A percentile compares a stretch with the other conserved stretches of the same genome.
phyloP scores from a whole-genome alignment of 768 basidiomycete species.

The Imleria badia region DNA sequence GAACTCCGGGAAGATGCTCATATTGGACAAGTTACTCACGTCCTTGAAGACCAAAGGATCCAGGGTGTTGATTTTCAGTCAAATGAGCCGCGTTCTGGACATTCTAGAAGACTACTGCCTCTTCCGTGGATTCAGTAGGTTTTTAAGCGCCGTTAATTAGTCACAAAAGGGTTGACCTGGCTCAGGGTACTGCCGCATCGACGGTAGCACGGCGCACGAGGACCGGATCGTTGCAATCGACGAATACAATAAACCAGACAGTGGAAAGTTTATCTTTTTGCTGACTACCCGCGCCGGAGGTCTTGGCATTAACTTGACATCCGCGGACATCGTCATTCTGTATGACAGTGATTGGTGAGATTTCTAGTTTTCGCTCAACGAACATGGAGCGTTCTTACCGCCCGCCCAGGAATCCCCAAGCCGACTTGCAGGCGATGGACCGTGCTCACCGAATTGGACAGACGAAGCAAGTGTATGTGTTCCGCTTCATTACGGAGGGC shows the following conservation, averaged over 20 bases:
- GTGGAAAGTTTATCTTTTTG: constrained; percentile 95
- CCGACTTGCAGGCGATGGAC: constrained; percentile 98
- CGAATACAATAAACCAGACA: constrained; percentile 93
- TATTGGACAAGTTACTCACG: constrained; percentile 88
- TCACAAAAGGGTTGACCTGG: constrained; percentile 2
- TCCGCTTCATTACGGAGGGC: constrained; percentile 80
- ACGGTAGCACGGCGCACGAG: constrained; percentile 94
- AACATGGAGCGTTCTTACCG: background rate
- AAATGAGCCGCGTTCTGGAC: constrained; percentile 97
- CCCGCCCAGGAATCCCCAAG: constrained; percentile 86
- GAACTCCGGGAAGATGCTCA: constrained; percentile 96
- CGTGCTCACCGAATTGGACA: constrained; percentile 97
- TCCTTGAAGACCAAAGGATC: constrained; percentile 93
- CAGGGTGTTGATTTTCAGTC: constrained; percentile 94
- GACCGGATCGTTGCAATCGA: constrained; percentile 95
- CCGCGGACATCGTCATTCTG: constrained; percentile 91
- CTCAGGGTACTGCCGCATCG: constrained; percentile 93
- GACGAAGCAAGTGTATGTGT: constrained; percentile 86
- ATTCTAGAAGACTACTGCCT: constrained; percentile 97
- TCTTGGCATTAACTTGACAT: constrained; percentile 93
- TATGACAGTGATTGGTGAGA: constrained; percentile 95
- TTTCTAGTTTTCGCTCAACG: background rate
- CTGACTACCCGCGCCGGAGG: constrained; percentile 97
- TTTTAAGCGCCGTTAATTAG: background rate
- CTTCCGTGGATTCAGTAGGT: constrained; percentile 84